A percentile compares a stretch with the other conserved stretches of the same genome.
Evolutionary conservation across 2,329 filamentous ascomycete genomes (phyloP).

Genomic region (Sporothrix brunneoviolacea): DNA sequence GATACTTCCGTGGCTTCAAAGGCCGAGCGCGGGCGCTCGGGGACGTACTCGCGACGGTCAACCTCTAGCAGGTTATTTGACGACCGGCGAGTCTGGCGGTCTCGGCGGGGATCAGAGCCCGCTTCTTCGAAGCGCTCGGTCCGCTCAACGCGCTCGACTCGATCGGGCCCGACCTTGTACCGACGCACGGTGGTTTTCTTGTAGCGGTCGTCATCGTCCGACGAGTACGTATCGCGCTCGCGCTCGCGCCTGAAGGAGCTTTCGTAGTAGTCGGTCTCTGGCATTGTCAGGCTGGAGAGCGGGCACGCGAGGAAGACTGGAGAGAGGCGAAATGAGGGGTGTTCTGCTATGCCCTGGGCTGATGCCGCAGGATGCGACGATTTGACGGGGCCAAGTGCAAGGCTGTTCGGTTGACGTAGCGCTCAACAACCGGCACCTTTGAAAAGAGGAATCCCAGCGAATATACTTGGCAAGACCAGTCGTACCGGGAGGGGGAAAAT

Average conservation of each 20-base stretch:
- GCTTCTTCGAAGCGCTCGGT: slow-evolving; percentile 30
- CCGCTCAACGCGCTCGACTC: slow-evolving; percentile 31
- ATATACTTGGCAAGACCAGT: too few relatives aligned
- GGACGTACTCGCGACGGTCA: slow-evolving; percentile 37
- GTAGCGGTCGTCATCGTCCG: slow-evolving; percentile 34
- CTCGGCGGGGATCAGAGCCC: slow-evolving; percentile 39
- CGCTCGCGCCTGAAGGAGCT: slow-evolving; percentile 12
- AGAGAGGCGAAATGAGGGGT: not conserved
- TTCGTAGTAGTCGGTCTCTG: slow-evolving; percentile 16
- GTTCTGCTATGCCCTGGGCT: too few relatives aligned
- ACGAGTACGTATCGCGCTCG: slow-evolving; percentile 7
- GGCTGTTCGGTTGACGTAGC: too few relatives aligned
- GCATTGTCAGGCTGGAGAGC: slow-evolving; percentile 28
- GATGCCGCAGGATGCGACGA: too few relatives aligned
- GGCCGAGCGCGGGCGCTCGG: slow-evolving; percentile 46
- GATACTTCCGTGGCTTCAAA: slow-evolving; percentile 32
- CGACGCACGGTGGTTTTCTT: slow-evolving; percentile 43
- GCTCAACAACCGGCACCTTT: too few relatives aligned
- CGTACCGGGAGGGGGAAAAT: too few relatives aligned
- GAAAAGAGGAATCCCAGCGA: too few relatives aligned
- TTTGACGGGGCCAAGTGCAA: too few relatives aligned
- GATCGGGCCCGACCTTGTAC: slow-evolving; percentile 43
- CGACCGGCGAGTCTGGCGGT: slow-evolving; percentile 25
- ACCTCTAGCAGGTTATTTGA: slow-evolving; percentile 35
- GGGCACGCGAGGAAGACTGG: not conserved